These are phyloP conservation scores for Brassica juncea DNA, from an alignment of 345 rosid genomes.

Conservation along the genomic window DNA sequence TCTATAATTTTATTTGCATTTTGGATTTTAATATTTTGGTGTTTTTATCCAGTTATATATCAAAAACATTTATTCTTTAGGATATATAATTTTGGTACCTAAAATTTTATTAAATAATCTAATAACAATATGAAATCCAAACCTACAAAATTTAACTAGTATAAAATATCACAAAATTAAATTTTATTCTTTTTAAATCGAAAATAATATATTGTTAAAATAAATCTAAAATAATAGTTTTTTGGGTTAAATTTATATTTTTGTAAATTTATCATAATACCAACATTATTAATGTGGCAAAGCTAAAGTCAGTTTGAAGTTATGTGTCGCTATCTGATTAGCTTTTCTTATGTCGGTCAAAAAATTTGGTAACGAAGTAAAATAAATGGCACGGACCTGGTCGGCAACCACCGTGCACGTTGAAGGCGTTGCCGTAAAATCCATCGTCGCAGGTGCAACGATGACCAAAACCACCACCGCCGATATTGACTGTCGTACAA, in stretches of 20 bases:
- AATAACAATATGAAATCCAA: not conserved
- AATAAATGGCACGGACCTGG: not conserved
- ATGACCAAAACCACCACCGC: not conserved
- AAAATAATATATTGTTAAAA: not conserved
- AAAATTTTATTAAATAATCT: too few relatives aligned
- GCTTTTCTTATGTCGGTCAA: not conserved
- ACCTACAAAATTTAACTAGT: too few relatives aligned
- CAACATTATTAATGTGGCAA: not conserved
- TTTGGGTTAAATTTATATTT: not conserved
- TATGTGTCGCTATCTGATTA: not conserved
- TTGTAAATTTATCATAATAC: not conserved
- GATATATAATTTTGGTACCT: not conserved
- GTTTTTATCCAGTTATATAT: too few relatives aligned
- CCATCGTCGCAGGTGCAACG: conserved; percentile 6
- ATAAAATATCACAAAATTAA: not conserved
- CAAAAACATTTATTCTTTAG: too few relatives aligned
- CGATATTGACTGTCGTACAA: not conserved
- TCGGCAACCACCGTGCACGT: conserved; percentile 9
- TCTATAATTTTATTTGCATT: not conserved
- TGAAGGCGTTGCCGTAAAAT: conserved; percentile 3
- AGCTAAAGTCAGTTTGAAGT: not conserved
- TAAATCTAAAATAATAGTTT: not conserved
- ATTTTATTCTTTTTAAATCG: not conserved
- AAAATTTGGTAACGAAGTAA: not conserved
- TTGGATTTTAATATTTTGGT: too few relatives aligned